Conservation (phyloP, 2,329 filamentous ascomycete species). For the Stenocarpella maydis region DNA sequence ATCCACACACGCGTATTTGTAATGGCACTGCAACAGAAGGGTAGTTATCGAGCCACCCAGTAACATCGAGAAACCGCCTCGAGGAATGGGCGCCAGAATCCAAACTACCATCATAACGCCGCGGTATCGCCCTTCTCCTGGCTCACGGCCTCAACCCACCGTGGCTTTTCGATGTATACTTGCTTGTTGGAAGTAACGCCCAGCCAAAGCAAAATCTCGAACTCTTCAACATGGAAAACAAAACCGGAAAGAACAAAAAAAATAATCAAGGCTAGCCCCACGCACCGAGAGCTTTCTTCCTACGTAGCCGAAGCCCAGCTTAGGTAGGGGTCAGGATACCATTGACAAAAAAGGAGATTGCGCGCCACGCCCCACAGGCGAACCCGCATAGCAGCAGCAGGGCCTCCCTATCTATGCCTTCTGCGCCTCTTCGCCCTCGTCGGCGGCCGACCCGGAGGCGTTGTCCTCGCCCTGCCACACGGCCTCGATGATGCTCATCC, state of each 20-base stretch:
- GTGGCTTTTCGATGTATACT: background rate
- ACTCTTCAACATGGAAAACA: background rate
- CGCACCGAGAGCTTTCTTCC: too few species aligned
- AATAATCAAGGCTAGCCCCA: conserved; percentile 6
- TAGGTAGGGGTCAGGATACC: background rate
- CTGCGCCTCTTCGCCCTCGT: background rate
- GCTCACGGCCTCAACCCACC: background rate
- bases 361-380: background rate
- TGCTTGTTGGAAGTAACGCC: background rate
- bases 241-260: too few species aligned
- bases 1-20: background rate
- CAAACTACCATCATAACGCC: background rate
- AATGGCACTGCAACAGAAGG: background rate
- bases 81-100: background rate
- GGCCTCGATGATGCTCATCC: conserved; percentile 49
- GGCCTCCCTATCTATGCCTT: background rate
- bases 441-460: background rate
- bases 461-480: conserved; percentile 41
- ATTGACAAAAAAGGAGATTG: background rate
- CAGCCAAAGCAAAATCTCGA: background rate
- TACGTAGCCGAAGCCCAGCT: too few species aligned
- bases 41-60: too few species aligned
- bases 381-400: background rate
- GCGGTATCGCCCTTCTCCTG: background rate
- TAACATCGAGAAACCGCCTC: background rate